phyloP scores from a whole-genome alignment of 768 basidiomycete genomes.

The Hericium erinaceus region DNA sequence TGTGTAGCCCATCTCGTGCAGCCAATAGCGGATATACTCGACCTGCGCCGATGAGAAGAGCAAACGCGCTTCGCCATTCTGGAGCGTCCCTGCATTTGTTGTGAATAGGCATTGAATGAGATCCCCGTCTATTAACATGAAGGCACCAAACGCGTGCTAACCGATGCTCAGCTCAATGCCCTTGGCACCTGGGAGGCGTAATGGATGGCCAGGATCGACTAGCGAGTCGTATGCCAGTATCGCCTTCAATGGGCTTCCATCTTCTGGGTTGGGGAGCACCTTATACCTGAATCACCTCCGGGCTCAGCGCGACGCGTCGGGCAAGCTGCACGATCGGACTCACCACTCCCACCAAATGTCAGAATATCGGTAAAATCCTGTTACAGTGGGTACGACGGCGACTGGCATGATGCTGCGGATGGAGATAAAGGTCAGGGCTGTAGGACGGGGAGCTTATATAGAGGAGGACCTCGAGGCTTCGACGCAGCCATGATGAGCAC shows the following conservation, averaged over 20 bases:
- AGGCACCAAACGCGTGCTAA: constrained; percentile 19
- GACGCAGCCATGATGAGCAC: not conserved
- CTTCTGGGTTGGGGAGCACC: constrained; percentile 47
- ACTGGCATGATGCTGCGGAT: constrained; percentile 2
- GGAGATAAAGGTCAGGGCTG: not conserved
- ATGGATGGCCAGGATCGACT: constrained; percentile 62
- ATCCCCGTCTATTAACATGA: not conserved
- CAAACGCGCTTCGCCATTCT: constrained; percentile 67
- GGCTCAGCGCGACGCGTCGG: not conserved
- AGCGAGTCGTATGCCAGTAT: constrained; percentile 61
- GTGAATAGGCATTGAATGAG: not conserved
- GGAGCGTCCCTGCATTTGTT: constrained; percentile 44
- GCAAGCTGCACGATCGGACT: constrained; percentile 4
- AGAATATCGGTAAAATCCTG: constrained; percentile 73
- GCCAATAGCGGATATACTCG: constrained; percentile 80
- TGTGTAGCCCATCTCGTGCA: constrained; percentile 65
- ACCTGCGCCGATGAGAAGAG: constrained; percentile 78
- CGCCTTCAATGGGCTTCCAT: constrained; percentile 57
- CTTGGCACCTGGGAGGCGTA: constrained; percentile 50
- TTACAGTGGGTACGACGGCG: constrained; percentile 34
- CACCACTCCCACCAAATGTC: constrained; percentile 83
- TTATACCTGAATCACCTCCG: constrained; percentile 35
- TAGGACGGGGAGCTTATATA: not conserved
- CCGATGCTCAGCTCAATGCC: constrained; percentile 69
- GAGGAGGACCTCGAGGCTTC: not conserved